Percentiles rank a stretch among this genome's conserved stretches.
phyloP scores from a whole-genome alignment of 139 green algal genomes.

The Haematococcus sp. region DNA sequence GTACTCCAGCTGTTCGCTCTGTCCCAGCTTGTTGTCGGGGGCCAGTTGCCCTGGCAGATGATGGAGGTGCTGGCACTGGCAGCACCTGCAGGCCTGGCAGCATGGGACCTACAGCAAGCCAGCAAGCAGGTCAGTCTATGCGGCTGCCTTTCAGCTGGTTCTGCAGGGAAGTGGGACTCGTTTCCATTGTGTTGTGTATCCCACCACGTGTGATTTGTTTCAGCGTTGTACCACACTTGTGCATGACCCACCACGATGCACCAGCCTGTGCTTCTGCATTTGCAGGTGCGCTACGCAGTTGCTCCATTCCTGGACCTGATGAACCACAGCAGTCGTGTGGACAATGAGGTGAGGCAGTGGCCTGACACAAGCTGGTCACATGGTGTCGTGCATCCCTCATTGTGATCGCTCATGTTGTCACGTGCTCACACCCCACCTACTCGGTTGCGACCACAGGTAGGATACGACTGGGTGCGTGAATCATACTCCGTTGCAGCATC shows the following conservation, averaged over 20 bases:
- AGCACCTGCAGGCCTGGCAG: neutral
- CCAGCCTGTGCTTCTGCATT: neutral
- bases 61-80: neutral
- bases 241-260: too few relatives aligned
- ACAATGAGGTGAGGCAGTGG: conserved; percentile 22
- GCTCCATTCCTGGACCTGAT: conserved; percentile 28
- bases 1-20: neutral
- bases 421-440: too few relatives aligned
- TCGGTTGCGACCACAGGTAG: neutral
- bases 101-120: conserved; percentile 1
- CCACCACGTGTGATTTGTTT: too few relatives aligned
- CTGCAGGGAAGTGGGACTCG: too few relatives aligned
- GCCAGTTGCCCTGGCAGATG: neutral
- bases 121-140: neutral
- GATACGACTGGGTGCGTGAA: conserved; percentile 28
- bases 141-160: too few relatives aligned
- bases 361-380: too few relatives aligned
- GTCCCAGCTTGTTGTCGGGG: neutral
- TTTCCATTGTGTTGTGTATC: too few relatives aligned
- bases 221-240: too few relatives aligned
- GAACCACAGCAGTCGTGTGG: conserved; percentile 18
- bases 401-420: too few relatives aligned
- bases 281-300: conserved; percentile 17
- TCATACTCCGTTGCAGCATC: conserved; percentile 11
- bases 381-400: too few relatives aligned